Conservation (phyloP, 1,284 basidiomycete species). For the Paramarasmius palmivorus region DNA sequence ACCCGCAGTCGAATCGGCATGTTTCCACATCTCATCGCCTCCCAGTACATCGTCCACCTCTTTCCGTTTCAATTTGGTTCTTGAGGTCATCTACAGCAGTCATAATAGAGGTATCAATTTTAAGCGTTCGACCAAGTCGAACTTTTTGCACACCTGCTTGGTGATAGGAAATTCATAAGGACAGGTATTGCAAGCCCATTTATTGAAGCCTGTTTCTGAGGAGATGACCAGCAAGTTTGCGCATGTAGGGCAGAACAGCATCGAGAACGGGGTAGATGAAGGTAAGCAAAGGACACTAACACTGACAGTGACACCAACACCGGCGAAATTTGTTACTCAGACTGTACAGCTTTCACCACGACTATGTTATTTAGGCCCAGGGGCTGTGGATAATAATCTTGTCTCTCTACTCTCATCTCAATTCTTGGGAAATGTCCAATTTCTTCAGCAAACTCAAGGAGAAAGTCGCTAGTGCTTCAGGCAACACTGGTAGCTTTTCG, state of each 20-base stretch:
- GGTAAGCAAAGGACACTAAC: too few relatives aligned
- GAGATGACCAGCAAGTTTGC: conserved; percentile 89
- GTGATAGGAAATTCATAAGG: conserved; percentile 94
- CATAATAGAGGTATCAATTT: neutral
- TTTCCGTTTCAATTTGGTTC: conserved; percentile 83
- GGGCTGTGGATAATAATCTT: too few relatives aligned
- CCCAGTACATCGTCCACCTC: conserved; percentile 93
- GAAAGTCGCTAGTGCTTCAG: neutral
- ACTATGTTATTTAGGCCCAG: too few relatives aligned
- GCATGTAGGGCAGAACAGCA: conserved; percentile 97
- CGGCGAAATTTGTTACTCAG: too few relatives aligned
- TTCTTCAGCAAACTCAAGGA: too few relatives aligned
- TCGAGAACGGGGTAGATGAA: conserved; percentile 25
- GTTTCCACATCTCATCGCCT: conserved; percentile 92
- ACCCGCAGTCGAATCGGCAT: conserved; percentile 90
- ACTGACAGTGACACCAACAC: too few relatives aligned
- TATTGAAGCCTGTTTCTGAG: conserved; percentile 73
- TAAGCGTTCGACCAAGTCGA: neutral
- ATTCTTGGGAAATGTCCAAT: too few relatives aligned
- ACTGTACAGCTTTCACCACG: too few relatives aligned
- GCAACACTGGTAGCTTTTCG: neutral
- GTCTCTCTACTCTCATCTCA: too few relatives aligned
- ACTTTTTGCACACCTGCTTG: conserved; percentile 57
- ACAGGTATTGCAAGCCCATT: conserved; percentile 94
- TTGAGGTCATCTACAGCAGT: conserved; percentile 74